phyloP scores from a whole-genome alignment of 2,329 filamentous ascomycete genomes.

The Penicillium sp. region DNA sequence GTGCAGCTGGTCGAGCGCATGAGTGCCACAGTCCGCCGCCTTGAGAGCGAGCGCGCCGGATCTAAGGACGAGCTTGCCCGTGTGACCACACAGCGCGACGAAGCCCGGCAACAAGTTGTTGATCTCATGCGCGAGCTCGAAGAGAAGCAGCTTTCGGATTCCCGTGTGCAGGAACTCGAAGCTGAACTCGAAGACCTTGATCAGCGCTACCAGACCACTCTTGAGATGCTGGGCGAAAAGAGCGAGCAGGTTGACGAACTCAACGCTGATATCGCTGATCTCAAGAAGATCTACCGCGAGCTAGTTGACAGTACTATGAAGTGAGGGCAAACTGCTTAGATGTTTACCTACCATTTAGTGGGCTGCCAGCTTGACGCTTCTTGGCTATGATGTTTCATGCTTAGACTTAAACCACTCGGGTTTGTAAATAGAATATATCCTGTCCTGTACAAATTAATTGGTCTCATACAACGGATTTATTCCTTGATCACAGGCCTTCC shows the following conservation, averaged over 20 bases:
- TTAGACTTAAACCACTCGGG: neutral
- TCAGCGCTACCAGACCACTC: constrained; percentile 73
- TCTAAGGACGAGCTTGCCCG: constrained; percentile 76
- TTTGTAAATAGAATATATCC: constrained; percentile 5
- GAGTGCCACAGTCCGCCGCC: constrained; percentile 79
- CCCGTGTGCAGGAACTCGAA: constrained; percentile 58
- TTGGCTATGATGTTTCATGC: neutral
- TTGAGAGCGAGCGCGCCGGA: constrained; percentile 85
- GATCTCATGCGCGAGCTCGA: constrained; percentile 79
- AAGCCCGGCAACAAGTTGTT: constrained; percentile 86
- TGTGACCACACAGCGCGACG: constrained; percentile 76
- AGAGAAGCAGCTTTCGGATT: constrained; percentile 52
- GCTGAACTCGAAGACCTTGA: constrained; percentile 60
- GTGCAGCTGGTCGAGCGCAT: constrained; percentile 94
- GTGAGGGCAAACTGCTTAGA: constrained; percentile 26
- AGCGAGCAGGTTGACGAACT: constrained; percentile 90
- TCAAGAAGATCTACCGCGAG: constrained; percentile 94
- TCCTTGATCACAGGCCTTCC: neutral
- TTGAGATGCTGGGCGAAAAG: constrained; percentile 95
- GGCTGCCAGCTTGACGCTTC: neutral
- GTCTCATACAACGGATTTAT: neutral
- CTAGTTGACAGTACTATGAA: constrained; percentile 76
- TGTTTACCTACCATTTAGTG: neutral
- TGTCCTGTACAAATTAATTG: constrained; percentile 1
- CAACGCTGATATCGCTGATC: constrained; percentile 74